Evolutionary conservation across 805 yeast species (phyloP).

Genomic region (Brettanomyces sp.): DNA sequence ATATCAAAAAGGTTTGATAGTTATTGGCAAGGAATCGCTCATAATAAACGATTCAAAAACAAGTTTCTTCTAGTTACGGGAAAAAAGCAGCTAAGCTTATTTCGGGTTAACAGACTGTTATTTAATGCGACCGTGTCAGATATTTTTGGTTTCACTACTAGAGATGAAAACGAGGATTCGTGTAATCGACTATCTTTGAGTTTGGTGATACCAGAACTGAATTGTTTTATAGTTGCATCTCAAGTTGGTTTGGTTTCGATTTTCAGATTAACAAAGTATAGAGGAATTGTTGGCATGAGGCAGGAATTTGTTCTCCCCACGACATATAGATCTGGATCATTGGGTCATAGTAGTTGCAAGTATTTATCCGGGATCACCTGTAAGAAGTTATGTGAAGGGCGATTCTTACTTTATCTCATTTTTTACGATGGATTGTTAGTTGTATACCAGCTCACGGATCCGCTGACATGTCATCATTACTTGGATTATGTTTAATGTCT

Average conservation of each 20-base stretch:
- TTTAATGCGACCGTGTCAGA: constrained; percentile 38
- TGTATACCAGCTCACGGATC: no score
- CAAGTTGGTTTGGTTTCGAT: constrained; percentile 35
- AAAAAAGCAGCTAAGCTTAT: constrained; percentile 32
- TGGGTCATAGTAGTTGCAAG: no score
- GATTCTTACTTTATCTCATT: no score
- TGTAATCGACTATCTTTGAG: constrained; percentile 22
- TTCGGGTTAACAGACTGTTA: constrained; percentile 34
- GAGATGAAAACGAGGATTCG: constrained; percentile 25
- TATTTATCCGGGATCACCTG: no score
- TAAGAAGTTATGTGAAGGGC: no score
- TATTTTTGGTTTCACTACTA: constrained; percentile 28
- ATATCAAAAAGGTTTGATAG: constrained; percentile 18
- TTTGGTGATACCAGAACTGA: constrained; percentile 29
- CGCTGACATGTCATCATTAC: no score
- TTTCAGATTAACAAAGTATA: constrained; percentile 31
- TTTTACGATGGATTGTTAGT: no score
- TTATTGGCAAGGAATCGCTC: constrained; percentile 21
- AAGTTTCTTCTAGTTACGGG: constrained; percentile 36
- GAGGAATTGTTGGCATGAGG: constrained; percentile 33
- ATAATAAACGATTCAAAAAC: constrained; percentile 16
- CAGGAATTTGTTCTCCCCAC: constrained; percentile 34
- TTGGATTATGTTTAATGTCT: no score
- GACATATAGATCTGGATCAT: not conserved
- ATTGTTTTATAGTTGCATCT: constrained; percentile 32